phyloP scores from a whole-genome alignment of 2,329 filamentous ascomycete genomes.

The Xylaria sp. region DNA sequence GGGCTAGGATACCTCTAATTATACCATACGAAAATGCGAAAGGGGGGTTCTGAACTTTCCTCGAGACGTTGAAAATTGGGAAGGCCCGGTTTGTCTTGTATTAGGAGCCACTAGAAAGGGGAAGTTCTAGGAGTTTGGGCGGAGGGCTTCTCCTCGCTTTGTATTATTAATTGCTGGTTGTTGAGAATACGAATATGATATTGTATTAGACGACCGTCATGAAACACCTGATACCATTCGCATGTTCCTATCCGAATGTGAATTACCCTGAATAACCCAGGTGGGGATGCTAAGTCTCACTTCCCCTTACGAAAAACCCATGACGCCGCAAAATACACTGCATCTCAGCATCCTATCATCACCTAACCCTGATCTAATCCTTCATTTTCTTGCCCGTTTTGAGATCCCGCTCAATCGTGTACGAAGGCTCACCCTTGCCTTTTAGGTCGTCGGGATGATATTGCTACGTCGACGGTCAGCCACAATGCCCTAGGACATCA shows the following conservation, averaged over 20 bases:
- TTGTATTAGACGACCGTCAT: constrained; percentile 11
- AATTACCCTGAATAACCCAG: neutral
- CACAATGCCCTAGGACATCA: neutral
- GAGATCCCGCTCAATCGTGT: constrained; percentile 73
- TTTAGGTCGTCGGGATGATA: constrained; percentile 83
- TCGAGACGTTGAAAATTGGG: constrained; percentile 3
- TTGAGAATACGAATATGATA: neutral
- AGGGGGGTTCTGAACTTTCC: neutral
- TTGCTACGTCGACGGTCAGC: constrained; percentile 52
- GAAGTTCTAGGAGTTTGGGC: constrained; percentile 21
- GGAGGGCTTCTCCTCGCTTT: constrained; percentile 6
- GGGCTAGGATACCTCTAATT: constrained; percentile 62
- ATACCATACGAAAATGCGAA: neutral
- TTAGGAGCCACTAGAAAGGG: constrained; percentile 17
- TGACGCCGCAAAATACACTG: constrained; percentile 26
- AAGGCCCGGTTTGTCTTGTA: constrained; percentile 16
- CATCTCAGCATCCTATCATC: neutral
- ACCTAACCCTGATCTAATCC: constrained; percentile 16
- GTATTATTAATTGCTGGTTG: constrained; percentile 2
- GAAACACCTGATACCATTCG: constrained; percentile 9
- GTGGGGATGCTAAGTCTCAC: neutral
- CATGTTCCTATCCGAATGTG: neutral
- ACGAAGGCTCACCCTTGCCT: constrained; percentile 83
- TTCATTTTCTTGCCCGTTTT: constrained; percentile 66
- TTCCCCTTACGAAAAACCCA: neutral